phyloP scores from a whole-genome alignment of 148 eudicot genomes.

The Salicornia ramosissima region DNA sequence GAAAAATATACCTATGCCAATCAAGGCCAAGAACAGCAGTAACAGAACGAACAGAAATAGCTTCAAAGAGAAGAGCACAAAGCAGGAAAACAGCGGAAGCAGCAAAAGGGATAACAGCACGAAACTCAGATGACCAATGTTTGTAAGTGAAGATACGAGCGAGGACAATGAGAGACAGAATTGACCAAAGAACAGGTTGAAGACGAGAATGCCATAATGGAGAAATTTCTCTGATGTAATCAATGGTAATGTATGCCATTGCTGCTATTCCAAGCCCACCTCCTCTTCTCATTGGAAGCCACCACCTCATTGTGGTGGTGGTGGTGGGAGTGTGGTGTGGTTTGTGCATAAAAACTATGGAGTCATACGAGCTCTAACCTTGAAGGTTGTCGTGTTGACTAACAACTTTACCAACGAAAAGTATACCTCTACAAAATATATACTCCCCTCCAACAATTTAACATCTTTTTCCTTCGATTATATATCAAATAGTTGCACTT shows the following conservation, averaged over 20 bases:
- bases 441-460: no score
- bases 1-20: conserved; percentile 66
- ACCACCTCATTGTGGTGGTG: conserved; percentile 32
- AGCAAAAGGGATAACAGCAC: conserved; percentile 64
- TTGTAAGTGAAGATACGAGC: conserved; percentile 62
- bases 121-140: conserved; percentile 79
- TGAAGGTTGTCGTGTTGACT: no score
- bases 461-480: no score
- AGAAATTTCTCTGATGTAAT: conserved; percentile 69
- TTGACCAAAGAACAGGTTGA: conserved; percentile 65
- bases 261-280: conserved; percentile 67
- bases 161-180: conserved; percentile 53
- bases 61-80: conserved; percentile 59
- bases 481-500: no score
- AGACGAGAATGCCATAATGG: conserved; percentile 70
- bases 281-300: conserved; percentile 19
- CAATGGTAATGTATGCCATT: conserved; percentile 57
- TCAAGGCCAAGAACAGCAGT: conserved; percentile 87
- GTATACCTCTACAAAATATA: no score
- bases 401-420: no score
- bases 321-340: not conserved
- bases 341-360: no score
- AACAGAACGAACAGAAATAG: conserved; percentile 76
- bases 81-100: conserved; percentile 58
- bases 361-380: no score